Conservation (phyloP, 495 filamentous ascomycete genomes). For the Mytilinidion resinicola region DNA sequence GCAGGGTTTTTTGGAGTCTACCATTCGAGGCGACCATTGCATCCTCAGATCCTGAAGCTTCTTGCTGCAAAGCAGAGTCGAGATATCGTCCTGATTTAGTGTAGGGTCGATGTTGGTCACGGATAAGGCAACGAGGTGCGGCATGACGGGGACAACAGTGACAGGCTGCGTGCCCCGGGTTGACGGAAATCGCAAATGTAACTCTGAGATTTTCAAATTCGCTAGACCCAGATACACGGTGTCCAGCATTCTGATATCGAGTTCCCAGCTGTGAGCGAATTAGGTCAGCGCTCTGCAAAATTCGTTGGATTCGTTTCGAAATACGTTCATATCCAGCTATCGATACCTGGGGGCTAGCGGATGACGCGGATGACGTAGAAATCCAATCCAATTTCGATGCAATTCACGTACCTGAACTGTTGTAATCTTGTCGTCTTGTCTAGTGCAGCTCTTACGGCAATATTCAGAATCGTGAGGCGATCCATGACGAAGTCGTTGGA, state of each 20-base stretch:
- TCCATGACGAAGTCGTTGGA: not conserved
- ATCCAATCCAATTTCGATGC: no score
- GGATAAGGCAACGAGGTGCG: not conserved
- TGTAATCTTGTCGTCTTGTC: not conserved
- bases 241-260: not conserved
- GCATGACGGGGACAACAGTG: not conserved
- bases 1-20: not conserved
- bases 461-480: not conserved
- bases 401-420: not conserved
- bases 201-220: not conserved
- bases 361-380: no score
- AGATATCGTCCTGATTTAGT: not conserved
- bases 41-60: not conserved
- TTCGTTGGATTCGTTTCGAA: no score
- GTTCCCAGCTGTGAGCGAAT: not conserved
- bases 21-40: not conserved
- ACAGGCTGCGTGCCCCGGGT: not conserved
- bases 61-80: not conserved
- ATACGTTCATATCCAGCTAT: no score
- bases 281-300: no score
- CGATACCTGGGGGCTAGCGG: no score
- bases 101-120: not conserved
- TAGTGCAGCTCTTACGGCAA: not conserved
- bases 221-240: not conserved
- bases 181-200: not conserved